A percentile compares a stretch with the other conserved stretches of the same genome.
Evolutionary conservation across 1,284 basidiomycete genomes (phyloP).

Genomic region (Apiotrichum veenhuisii): DNA sequence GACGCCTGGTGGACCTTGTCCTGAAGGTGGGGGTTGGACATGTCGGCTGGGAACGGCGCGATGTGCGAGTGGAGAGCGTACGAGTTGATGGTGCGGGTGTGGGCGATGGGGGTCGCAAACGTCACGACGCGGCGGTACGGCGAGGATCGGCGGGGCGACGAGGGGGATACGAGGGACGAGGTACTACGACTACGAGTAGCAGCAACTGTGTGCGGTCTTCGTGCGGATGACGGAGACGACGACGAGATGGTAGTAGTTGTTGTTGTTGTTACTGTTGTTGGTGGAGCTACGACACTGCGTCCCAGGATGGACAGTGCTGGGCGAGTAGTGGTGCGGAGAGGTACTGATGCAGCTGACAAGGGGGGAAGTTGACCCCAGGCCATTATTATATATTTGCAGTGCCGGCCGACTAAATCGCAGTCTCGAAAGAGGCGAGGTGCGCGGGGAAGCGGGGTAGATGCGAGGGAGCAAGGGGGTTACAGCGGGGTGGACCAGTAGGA

Average conservation of each 20-base stretch:
- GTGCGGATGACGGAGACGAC: not conserved
- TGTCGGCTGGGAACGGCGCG: not conserved
- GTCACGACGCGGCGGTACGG: not conserved
- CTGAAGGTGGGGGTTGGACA: slow-evolving; percentile 11
- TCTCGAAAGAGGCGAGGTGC: not conserved
- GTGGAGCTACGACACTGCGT: not conserved
- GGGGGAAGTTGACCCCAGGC: not conserved
- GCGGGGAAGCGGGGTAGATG: not conserved
- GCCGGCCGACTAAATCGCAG: not conserved
- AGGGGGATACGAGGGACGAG: too few relatives aligned
- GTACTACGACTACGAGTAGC: not conserved
- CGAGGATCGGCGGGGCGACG: not conserved
- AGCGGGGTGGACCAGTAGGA: not conserved
- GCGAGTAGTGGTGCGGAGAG: not conserved
- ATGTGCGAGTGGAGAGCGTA: not conserved
- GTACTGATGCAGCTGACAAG: not conserved
- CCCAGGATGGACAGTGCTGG: not conserved
- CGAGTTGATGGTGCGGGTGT: not conserved
- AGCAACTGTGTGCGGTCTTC: not conserved
- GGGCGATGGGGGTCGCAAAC: not conserved
- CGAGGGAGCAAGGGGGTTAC: too few relatives aligned
- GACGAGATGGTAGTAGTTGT: not conserved
- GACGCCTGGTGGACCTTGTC: slow-evolving; percentile 19
- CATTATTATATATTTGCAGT: not conserved
- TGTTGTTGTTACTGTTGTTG: not conserved